Percentiles rank a stretch among this genome's conserved stretches.
Conservation (phyloP, 2,329 filamentous ascomycete genomes). For the Stachybotrys chlorohalonatus region DNA sequence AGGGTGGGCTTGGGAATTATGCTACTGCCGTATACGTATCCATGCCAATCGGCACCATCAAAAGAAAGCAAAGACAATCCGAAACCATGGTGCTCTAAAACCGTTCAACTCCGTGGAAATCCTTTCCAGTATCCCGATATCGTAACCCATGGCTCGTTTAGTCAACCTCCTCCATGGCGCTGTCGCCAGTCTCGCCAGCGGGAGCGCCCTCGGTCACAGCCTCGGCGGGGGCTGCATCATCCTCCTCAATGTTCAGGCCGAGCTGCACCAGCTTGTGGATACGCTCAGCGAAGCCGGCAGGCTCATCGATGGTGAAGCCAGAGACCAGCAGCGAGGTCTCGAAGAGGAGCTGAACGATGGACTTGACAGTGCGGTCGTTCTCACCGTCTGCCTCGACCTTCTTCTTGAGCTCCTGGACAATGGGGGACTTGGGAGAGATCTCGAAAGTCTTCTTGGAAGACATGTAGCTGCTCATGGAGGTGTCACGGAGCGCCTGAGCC, state of each 20-base stretch:
- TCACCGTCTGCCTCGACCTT: conserved; percentile 97
- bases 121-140: conserved; percentile 29
- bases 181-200: conserved; percentile 64
- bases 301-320: conserved; percentile 99
- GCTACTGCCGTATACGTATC: conserved; percentile 17
- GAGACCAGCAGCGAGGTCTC: conserved; percentile 98
- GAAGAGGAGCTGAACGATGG: conserved; percentile 95
- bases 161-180: conserved; percentile 99
- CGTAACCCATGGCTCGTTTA: conserved; percentile 39
- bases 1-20: conserved; percentile 22
- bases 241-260: conserved; percentile 93
- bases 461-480: conserved; percentile 99
- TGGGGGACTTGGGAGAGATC: conserved; percentile 97
- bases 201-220: conserved; percentile 47
- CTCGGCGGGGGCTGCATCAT: conserved; percentile 61
- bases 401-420: conserved; percentile 98
- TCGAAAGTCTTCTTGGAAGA: conserved; percentile 99
- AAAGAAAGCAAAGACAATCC: conserved; percentile 21
- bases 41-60: conserved; percentile 7
- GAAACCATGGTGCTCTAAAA: conserved; percentile 22
- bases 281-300: conserved; percentile 93
- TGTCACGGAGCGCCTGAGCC: conserved; percentile 98
- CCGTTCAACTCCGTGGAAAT: conserved; percentile 33
- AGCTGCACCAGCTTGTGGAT: conserved; percentile 99
- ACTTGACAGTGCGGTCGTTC: conserved; percentile 99